A percentile compares a stretch with the other conserved stretches of the same genome.
Evolutionary conservation across 306 rosid species (phyloP).

Genomic region (Castanospermum australe): DNA sequence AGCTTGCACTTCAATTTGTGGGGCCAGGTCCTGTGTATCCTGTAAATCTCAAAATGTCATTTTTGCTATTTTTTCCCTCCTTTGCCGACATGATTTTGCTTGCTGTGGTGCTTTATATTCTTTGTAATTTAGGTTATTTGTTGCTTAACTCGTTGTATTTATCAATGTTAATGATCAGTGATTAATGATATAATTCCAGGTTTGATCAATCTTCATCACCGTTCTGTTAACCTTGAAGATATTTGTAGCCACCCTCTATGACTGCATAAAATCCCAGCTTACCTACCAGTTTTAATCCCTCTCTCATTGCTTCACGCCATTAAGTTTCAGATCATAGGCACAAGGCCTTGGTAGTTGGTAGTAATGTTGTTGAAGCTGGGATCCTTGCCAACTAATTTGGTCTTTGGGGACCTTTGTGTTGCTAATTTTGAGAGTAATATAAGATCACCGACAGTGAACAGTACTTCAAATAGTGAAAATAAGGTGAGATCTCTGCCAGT

Average conservation of each 20-base stretch:
- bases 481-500: too few species aligned
- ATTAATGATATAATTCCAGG: constrained; percentile 10
- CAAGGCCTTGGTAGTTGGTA: too few species aligned
- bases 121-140: constrained; percentile 29
- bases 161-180: not conserved
- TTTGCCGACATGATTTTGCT: constrained; percentile 36
- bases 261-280: not conserved
- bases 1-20: not conserved
- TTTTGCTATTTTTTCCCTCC: not conserved
- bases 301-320: not conserved
- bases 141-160: constrained; percentile 28
- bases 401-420: too few species aligned
- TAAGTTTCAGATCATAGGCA: too few species aligned
- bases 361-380: too few species aligned
- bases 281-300: not conserved
- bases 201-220: not conserved
- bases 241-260: too few species aligned
- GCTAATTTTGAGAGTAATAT: too few species aligned
- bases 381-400: too few species aligned
- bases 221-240: not conserved
- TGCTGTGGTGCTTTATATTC: constrained; percentile 30
- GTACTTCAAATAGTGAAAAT: too few species aligned
- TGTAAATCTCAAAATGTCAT: constrained; percentile 42
- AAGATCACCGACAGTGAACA: too few species aligned
- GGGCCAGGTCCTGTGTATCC: constrained; percentile 10